A percentile compares a stretch with the other conserved stretches of the same genome.
Conservation (phyloP, 768 basidiomycete species). For the Steccherinum ochraceum region DNA sequence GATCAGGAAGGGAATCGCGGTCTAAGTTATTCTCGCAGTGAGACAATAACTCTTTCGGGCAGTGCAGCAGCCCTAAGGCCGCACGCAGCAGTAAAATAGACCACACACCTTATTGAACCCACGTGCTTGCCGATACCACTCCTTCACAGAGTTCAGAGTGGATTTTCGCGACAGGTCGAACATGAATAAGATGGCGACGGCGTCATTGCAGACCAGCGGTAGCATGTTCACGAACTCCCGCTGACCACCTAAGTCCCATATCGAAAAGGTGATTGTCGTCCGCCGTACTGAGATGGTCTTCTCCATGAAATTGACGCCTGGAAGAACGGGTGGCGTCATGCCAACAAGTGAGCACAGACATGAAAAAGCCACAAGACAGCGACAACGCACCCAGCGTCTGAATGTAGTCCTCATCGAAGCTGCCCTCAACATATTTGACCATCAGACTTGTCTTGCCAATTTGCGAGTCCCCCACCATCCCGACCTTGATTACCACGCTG, state of each 20-base stretch:
- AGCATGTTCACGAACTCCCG: conserved; percentile 99
- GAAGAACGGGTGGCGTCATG: conserved; percentile 12
- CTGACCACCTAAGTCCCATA: conserved; percentile 98
- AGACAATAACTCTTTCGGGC: background rate
- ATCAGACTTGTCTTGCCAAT: conserved; percentile 99
- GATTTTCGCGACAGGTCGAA: conserved; percentile 97
- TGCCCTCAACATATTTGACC: conserved; percentile 99
- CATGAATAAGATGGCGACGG: conserved; percentile 99
- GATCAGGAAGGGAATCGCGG: conserved; percentile 96
- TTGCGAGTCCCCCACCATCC: conserved; percentile 99
- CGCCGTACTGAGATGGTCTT: conserved; percentile 98
- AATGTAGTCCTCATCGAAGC: conserved; percentile 98
- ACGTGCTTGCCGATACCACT: conserved; percentile 98
- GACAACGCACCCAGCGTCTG: conserved; percentile 84
- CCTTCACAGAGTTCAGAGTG: conserved; percentile 96
- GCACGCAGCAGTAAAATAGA: background rate
- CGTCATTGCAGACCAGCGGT: conserved; percentile 96
- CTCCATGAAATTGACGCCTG: conserved; percentile 99
- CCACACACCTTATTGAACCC: conserved; percentile 93
- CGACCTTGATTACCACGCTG: conserved; percentile 96
- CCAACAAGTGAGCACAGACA: conserved; percentile 6
- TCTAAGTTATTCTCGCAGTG: conserved; percentile 39
- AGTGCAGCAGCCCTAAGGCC: background rate
- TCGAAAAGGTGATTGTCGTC: conserved; percentile 98
- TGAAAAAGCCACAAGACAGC: conserved; percentile 1